Conservation (phyloP, 306 rosid species). For the Sechiopsis laciniata region DNA sequence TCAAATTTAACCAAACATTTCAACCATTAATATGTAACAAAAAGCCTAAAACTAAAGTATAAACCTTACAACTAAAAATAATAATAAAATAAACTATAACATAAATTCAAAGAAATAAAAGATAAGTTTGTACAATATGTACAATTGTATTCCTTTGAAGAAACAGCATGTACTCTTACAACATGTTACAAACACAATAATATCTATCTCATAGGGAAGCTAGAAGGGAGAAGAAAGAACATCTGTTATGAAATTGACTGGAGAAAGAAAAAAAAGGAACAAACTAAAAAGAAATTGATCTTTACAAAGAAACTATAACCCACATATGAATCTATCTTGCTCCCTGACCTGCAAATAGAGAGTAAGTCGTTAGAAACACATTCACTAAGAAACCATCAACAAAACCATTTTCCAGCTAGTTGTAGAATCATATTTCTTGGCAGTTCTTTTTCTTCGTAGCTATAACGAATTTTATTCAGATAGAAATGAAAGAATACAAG, state of each 20-base stretch:
- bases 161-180: neutral
- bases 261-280: neutral
- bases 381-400: neutral
- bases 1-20: neutral
- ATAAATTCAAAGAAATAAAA: neutral
- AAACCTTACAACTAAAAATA: no score
- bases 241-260: neutral
- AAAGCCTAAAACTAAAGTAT: no score
- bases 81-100: no score
- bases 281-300: neutral
- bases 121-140: neutral
- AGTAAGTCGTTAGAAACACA: neutral
- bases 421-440: neutral
- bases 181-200: neutral
- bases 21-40: neutral
- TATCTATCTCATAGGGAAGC: neutral
- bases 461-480: no score
- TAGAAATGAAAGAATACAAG: no score
- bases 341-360: neutral
- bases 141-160: neutral
- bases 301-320: neutral
- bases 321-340: neutral
- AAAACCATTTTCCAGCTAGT: neutral
- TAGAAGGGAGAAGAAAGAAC: neutral
- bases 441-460: no score